Evolutionary conservation across 768 basidiomycete species (phyloP), one percentile per base, ranked within the genome.

Genomic region (Podaxis pistillaris): DNA sequence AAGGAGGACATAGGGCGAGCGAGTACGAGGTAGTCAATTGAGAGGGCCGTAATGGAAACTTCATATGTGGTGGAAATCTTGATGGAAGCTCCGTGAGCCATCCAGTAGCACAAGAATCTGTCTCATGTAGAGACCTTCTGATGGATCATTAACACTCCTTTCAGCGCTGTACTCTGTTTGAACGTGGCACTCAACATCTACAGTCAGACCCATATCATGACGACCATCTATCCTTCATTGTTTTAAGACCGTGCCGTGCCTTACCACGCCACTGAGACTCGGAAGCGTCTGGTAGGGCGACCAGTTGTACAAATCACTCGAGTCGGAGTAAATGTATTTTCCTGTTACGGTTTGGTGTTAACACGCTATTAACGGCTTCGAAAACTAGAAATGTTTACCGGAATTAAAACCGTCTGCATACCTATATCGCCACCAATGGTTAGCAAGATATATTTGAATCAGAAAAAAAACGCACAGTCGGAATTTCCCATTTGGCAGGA

Each of bases 261-360:
- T 68, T 3, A 73, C 72, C 5, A 65, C 64, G 3, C 73, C 74
- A 66, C 71, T 74, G 46, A 74, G 65, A 22, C 64, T 63, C 4
- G 73, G 75, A 47, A 74, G 46, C 11, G 68, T 71, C 62, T 71
- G 60, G 33, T 68, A 73, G 15, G 70, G 71, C 7, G 72, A 72
- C 75, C 74, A 76, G 46, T 40, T 73, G 58, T 68, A 72, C 28
- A 75, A 61, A 58, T 76, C 75, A 41, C 68, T 72, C 2, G 75
- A 76, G 56, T 76, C 75, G 12, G 74, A 73, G 56, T 74, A 74
- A 50, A 75, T 74, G 63, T 75, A 75, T 65, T 75, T 75, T 2
- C 75, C 74, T 66, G 55, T 37, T 11, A 40, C 28, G n/a, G 19
- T n/a, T 17, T 13, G 19, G 38, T n/a, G 8, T 62, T 30, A 62